Evolutionary conservation across 257 asterid species (phyloP), one percentile per base, ranked within the genome.

Genomic region (Coffea eugenioides): DNA sequence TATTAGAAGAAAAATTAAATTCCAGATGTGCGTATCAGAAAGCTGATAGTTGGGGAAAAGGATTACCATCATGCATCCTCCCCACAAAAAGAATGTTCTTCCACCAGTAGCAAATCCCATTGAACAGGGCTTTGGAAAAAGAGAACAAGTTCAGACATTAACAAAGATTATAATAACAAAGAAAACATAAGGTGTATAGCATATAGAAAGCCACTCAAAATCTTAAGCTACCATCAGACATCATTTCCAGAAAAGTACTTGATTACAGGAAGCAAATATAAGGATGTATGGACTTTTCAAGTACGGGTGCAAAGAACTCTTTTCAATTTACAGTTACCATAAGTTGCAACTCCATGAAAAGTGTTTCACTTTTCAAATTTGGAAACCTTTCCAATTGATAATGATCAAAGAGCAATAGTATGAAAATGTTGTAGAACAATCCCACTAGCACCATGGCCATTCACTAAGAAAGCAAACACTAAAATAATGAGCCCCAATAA

Each of bases 21-120:
- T 49, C 70, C 49, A 52, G 69, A 59, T 75, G 69, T 45, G 59
- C 75, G 52, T 21, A 77, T 65, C 71, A 75, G 74, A 79, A 77
- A 69, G 72, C 43, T 16, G 64, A 27, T 25, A 20, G 46, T 64
- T 13, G 41, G 56, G 62, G 21, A 62, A 84, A 43, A 83, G 36
- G 56, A 75, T 87, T 86, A 92, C 99, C 99, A 96, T 96, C 99
- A 96, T 96, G 91, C 99, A 96, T 88, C 99, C 99, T 85, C 99
- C 99, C 99, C 99, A 96, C 77, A 96, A 82, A 83, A 96, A 96
- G 93, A 94, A 96, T 61, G 99, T 96, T 86, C 80, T 92, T 75
- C 99, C 99, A 76, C 98, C 99, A 81, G 99, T 96, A 69, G 99
- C 99, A 85, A 96, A 96, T 84, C 99, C 99, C 99, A 96, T 96